Base-by-base conservation (phyloP, 768 basidiomycete genomes). In the Punctularia strigosozonata region DNA sequence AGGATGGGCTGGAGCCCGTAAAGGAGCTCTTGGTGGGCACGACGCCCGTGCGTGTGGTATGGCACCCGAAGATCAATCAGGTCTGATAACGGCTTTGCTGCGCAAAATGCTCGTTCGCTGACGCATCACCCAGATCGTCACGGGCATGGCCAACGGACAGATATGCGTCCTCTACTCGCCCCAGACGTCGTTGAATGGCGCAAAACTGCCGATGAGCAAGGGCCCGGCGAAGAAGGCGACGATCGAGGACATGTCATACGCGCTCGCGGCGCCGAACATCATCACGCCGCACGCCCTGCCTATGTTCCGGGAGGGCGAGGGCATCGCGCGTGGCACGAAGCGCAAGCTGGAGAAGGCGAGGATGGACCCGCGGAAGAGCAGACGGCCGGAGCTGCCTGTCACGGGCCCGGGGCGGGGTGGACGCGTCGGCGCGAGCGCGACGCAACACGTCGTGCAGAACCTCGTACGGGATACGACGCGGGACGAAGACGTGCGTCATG, bases 61-160 rank as follows among this genome's bases (percentile, higher is more conserved):
- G 95, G 95, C 95, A 97, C 63, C 76, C 87, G 5, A 88, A 86
- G 60, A 98, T 99, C 68, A 99, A 99, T 65, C 89, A 95, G 72
- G 88, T 85, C 45, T n/a, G n/a, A n/a, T 34, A 34, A 28, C 10
- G 15, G 15, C 26, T 34, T 34, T 34, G 8, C 33, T 8, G 10
- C 33, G 18, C 19, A 12, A 10, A 30, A 12, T 34, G 33, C 13
- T 10, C 33, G 33, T 8, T 34, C 20, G n/a, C 8, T 10, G 19
- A 25, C 18, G 25, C 3, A 14, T 19, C 13, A 8, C 8, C 12
- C 57, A 98, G 84, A 86, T 99, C 51, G 66, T 97, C 42, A 71
- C 85, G 26, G 86, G 90, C 3, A 69, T 91, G 33, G 83, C 95
- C 13, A 86, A 78, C 44, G 95, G 95, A 17, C 71, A 81, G 46